phyloP scores from a whole-genome alignment of 2,329 filamentous ascomycete genomes.

The Elsinoe arachidis region DNA sequence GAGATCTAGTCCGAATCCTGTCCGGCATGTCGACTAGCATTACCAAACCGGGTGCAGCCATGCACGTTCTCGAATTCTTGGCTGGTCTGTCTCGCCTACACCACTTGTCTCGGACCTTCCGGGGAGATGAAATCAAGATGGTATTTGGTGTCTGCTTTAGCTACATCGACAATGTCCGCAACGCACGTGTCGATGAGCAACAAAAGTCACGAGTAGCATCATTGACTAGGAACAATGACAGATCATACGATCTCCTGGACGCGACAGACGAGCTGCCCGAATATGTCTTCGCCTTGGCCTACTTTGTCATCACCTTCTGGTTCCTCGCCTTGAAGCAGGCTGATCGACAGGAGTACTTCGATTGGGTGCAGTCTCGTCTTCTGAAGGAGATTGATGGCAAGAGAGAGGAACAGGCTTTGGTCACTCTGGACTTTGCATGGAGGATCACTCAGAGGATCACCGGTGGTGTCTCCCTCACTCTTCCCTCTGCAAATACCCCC shows the following conservation, averaged over 20 bases:
- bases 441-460: slow-evolving; percentile 50
- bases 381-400: slow-evolving; percentile 63
- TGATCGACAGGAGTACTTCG: slow-evolving; percentile 86
- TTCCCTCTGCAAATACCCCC: slow-evolving; percentile 6
- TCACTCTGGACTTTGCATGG: slow-evolving; percentile 92
- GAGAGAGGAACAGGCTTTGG: slow-evolving; percentile 85
- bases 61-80: slow-evolving; percentile 95
- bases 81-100: slow-evolving; percentile 77
- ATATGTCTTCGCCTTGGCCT: slow-evolving; percentile 88
- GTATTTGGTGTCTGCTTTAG: slow-evolving; percentile 94
- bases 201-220: slow-evolving; percentile 9
- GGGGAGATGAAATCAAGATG: slow-evolving; percentile 83
- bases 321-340: slow-evolving; percentile 81
- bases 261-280: slow-evolving; percentile 69
- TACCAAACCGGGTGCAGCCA: slow-evolving; percentile 80
- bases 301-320: slow-evolving; percentile 95
- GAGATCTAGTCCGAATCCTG: slow-evolving; percentile 74
- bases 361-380: slow-evolving; percentile 27
- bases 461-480: neutral
- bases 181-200: slow-evolving; percentile 37
- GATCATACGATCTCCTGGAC: slow-evolving; percentile 20
- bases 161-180: slow-evolving; percentile 77
- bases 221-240: slow-evolving; percentile 31
- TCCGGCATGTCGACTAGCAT: slow-evolving; percentile 95
- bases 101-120: slow-evolving; percentile 77